Evolutionary conservation across 768 basidiomycete genomes (phyloP), one percentile per base, ranked within the genome.

Genomic region (Pleurotus djamor): DNA sequence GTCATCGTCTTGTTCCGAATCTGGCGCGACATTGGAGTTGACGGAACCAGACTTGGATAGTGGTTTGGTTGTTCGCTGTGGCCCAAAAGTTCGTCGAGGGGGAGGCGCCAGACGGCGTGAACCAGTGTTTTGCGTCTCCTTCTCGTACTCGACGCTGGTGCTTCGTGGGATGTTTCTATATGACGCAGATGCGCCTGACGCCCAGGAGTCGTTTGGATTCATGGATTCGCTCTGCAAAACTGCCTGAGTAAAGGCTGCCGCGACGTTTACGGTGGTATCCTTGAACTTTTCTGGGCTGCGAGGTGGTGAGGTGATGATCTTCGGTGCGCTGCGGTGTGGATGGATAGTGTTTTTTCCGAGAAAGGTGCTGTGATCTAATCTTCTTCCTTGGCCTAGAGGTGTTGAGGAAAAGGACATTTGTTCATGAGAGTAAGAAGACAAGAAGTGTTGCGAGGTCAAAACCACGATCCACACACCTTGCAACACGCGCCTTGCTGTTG

Each of bases 361-460:
- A 69, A 93, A 92, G 52, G 88, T 81, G 71, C 79, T 77, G 71
- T 88, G 89, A 82, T 91, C 89, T 71, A 92, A 84, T 77, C 91
- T 87, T 82, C 90, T 88, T 79, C 86, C 88, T 85, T 91, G 87
- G 76, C 87, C 88, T 65, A 92, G 75, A 59, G 91, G 89, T 71
- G 91, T 92, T 72, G 85, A 82, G 71, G 88, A 82, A 85, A 93
- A 93, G 74, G 90, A 92, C 91, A 93, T 93, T 81, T 79, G 76
- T 16, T 58, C 47, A 58, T 58, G 54, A 41, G 44, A 44, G 54
- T 43, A 9, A 32, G 54, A 56, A 56, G 33, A 56, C 37, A 56
- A 56, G 41, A 41, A 41, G 38, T 41, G 54, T 56, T 41, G 41
- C 41, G 38, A 56, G 51, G 32, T 32, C 38, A 17, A 10, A 16